Evolutionary conservation across 441 rosid genomes (phyloP).

Genomic region (Arabidopsis hybrid): DNA sequence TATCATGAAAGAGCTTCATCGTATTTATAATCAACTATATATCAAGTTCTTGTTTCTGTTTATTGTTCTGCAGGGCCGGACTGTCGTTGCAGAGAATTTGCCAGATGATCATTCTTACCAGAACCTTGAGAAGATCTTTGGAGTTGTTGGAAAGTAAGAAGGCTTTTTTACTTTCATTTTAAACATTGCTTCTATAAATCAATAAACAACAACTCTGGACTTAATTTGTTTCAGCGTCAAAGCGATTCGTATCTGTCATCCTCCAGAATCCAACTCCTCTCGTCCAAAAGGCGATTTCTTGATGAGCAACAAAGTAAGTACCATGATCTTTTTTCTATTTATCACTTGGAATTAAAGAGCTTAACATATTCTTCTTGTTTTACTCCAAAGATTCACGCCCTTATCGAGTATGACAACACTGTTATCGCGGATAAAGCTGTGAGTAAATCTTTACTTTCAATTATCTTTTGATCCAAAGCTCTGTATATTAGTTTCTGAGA

Average conservation of each 20-base stretch:
- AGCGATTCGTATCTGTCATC: conserved; percentile 88
- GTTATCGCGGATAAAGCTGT: conserved; percentile 87
- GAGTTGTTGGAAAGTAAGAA: conserved; percentile 72
- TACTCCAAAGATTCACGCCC: conserved; percentile 76
- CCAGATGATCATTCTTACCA: conserved; percentile 99
- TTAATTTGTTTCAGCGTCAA: conserved; percentile 59
- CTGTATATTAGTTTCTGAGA: conserved; percentile 11
- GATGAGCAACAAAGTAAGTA: conserved; percentile 77
- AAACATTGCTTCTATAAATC: conserved; percentile 3
- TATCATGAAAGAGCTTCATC: conserved; percentile 3
- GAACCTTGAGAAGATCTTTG: conserved; percentile 83
- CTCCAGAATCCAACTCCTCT: conserved; percentile 77
- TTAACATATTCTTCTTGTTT: conserved; percentile 18
- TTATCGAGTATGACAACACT: conserved; percentile 78
- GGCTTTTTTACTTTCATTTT: conserved; percentile 6
- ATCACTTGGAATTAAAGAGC: conserved; percentile 1
- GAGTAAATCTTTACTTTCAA: conserved; percentile 32
- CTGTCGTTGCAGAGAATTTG: conserved; percentile 91
- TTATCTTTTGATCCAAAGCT: conserved; percentile 3
- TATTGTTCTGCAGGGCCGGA: conserved; percentile 58
- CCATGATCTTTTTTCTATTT: background rate
- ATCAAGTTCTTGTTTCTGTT: background rate
- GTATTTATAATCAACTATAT: background rate
- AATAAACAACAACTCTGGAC: conserved; percentile 15
- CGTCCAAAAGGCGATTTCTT: conserved; percentile 72